Conservation (phyloP, 108 stramenopile genomes). For the Epithemia pelagica region DNA sequence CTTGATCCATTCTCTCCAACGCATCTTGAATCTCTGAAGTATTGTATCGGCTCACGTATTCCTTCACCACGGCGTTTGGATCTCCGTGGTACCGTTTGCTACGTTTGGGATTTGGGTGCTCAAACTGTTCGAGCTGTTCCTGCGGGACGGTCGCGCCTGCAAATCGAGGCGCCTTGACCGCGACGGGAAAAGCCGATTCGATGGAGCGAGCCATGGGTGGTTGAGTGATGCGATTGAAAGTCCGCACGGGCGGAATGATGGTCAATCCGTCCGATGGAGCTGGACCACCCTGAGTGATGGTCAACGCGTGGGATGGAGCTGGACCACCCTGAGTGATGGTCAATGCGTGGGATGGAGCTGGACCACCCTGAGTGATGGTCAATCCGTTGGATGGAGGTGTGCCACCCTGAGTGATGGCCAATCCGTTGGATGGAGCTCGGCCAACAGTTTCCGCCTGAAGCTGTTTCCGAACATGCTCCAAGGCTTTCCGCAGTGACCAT, state of each 20-base stretch:
- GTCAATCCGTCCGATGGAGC: too few species aligned
- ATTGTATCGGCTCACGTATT: not conserved
- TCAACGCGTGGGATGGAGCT: too few species aligned
- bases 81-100: not conserved
- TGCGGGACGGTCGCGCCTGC: not conserved
- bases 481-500: not conserved
- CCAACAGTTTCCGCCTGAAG: too few species aligned
- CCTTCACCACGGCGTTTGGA: not conserved
- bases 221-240: not conserved
- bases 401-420: not conserved
- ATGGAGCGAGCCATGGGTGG: not conserved
- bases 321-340: too few species aligned
- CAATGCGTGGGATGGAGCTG: too few species aligned
- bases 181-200: too few species aligned
- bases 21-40: not conserved
- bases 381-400: too few species aligned
- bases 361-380: not conserved
- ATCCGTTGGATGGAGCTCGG: too few species aligned
- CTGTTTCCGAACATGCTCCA: not conserved
- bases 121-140: not conserved
- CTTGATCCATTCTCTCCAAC: not conserved
- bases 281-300: too few species aligned
- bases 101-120: not conserved
- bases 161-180: not conserved
- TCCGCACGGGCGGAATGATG: not conserved